These are phyloP conservation scores for Trametes hirsuta DNA, from an alignment of 1,284 basidiomycete species.

Conservation along the genomic window DNA sequence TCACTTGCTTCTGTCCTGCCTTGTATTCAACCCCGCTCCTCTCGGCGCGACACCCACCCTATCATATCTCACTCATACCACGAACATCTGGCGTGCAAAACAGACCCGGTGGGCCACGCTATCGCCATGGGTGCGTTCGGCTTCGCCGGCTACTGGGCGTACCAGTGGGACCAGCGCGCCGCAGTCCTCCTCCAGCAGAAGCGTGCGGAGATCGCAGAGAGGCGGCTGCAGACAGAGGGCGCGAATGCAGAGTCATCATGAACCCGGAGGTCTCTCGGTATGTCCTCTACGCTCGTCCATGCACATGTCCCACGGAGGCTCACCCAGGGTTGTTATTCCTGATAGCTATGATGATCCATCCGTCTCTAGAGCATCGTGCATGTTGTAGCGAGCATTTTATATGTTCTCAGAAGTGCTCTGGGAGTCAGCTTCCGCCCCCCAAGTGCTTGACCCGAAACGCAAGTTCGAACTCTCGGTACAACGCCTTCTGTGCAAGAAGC, in stretches of 20 bases:
- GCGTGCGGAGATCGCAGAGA: conserved; percentile 57
- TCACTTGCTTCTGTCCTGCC: neutral
- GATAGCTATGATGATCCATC: too few relatives aligned
- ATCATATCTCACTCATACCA: neutral
- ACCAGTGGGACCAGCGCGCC: conserved; percentile 64
- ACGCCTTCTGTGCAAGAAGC: neutral
- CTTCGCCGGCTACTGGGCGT: conserved; percentile 68
- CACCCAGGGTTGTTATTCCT: too few relatives aligned
- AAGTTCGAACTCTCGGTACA: neutral
- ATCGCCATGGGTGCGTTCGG: conserved; percentile 72
- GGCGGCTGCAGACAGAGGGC: conserved; percentile 42
- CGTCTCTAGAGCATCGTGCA: neutral
- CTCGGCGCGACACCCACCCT: neutral
- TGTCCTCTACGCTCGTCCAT: neutral
- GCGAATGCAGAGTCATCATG: conserved; percentile 26
- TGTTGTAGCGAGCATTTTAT: neutral
- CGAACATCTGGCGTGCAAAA: neutral
- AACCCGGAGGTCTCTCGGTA: neutral
- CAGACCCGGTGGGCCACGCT: conserved; percentile 67
- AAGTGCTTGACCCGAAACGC: neutral
- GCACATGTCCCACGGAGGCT: neutral
- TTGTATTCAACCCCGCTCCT: neutral
- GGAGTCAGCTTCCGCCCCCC: neutral
- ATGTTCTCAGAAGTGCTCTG: conserved; percentile 2
- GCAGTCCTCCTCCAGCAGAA: conserved; percentile 62